Base-by-base conservation (phyloP, 352 stramenopile species). In the Globisporangium sylvaticum region DNA sequence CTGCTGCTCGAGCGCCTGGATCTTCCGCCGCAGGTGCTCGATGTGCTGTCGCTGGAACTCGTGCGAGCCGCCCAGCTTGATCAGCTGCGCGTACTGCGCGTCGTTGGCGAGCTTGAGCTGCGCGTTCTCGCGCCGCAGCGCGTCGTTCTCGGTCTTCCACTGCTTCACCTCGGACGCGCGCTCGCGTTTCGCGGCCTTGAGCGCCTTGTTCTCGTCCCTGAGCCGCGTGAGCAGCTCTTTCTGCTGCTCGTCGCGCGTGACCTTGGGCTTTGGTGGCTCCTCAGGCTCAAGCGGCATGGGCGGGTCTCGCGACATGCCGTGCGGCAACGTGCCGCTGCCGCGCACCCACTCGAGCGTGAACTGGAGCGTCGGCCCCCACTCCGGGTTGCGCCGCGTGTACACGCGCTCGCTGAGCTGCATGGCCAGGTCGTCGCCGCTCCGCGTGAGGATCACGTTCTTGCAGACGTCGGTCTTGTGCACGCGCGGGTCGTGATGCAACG, bases 11-110 rank as follows among this genome's bases (percentile, higher is more conserved):
- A 65, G 59, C 29, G 10, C 59, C 27, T 65, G 59, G 59, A 65
- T 65, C 59, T 58, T 65, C 25, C 46, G 59, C 1, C 59, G 44
- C 46, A 65, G 27, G 46, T 65, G 59, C 44, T 65, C 59, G 6
- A 65, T 65, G 59, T 65, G 59, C 46, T 65, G 59, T 46, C 59
- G 59, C 59, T 65, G 59, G 44, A 65, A 65, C 59, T 65, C 59
- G 59, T 65, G 59, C 27, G 59, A 65, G 46, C 59, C 31, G 24
- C 59, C 59, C 20, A 65, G 59, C 27, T 65, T 65, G 59, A 65
- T 55, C 15, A 65, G 59, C 59, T 65, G 44, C 9, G 46, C 59
- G 59, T 65, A 65, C 59, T 65, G 59, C 59, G 59, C 48, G 44
- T 65, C 44, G 27, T 65, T 65, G 14, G 59, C 37, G 9, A 37